These are phyloP conservation scores for Lentithecium fluviatile DNA, from an alignment of 495 filamentous ascomycete species.

Conservation along the genomic window DNA sequence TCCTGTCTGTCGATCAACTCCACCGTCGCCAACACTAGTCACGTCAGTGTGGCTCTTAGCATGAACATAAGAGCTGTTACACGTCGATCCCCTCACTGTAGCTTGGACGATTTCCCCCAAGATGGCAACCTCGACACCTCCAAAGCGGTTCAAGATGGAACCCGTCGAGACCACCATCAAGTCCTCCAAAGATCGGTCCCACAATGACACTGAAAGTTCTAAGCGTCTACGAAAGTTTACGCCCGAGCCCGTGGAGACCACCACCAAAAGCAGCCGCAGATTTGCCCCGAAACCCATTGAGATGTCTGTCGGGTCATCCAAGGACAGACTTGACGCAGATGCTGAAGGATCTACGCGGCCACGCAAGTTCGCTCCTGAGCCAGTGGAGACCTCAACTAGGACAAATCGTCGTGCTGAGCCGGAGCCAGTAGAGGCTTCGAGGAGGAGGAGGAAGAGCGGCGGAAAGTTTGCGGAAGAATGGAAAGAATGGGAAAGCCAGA, in stretches of 20 bases:
- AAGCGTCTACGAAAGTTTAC: slow-evolving; percentile 49
- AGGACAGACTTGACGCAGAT: background rate
- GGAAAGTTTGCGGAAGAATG: slow-evolving; percentile 33
- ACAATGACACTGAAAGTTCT: slow-evolving; percentile 6
- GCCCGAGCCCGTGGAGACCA: slow-evolving; percentile 61
- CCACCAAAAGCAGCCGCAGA: slow-evolving; percentile 50
- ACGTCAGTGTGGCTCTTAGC: slow-evolving; percentile 7
- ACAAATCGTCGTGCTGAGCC: background rate
- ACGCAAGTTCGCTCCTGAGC: slow-evolving; percentile 23
- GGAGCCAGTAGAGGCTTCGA: slow-evolving; percentile 31
- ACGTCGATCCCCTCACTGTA: slow-evolving; percentile 3
- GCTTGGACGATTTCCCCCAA: background rate
- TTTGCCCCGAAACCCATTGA: slow-evolving; percentile 4
- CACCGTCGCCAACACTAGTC: background rate
- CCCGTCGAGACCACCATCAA: slow-evolving; percentile 40
- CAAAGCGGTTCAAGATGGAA: slow-evolving; percentile 39
- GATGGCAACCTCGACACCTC: slow-evolving; percentile 20
- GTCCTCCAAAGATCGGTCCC: slow-evolving; percentile 33
- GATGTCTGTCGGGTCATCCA: too few species aligned
- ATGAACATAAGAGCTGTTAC: slow-evolving; percentile 18
- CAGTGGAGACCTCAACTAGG: background rate
- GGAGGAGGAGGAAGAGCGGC: slow-evolving; percentile 27
- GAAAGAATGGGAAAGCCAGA: slow-evolving; percentile 45
- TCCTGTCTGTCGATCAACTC: background rate
- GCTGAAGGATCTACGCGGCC: too few species aligned